Evolutionary conservation across 345 rosid species (phyloP), one percentile per base, ranked within the genome.

Genomic region (Nephelium lappaceum): DNA sequence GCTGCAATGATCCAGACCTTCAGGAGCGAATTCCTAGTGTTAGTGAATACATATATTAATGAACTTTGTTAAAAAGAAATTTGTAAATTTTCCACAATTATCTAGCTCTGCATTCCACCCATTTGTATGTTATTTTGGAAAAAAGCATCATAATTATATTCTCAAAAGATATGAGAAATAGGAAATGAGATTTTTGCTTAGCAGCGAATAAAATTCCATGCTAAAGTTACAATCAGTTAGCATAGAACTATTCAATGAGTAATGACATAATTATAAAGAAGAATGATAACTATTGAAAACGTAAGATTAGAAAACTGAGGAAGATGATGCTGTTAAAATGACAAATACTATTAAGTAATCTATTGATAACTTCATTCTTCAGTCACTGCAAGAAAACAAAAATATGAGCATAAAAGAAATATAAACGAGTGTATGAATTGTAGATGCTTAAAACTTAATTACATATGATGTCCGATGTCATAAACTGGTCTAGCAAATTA

Each of bases 1-100:
- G 61, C 21, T 82, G 82, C 87, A 80, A 81, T 91, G 92, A 82
- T 86, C 92, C 84, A 93, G 80, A 67, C 91, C 99, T 91, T 83
- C 83, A 86, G 83, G 69, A 87, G 71, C 80, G 85, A 74, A 81
- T 31, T 51, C 62, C 73, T 69, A 51, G 19, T 51, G 78, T 87
- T 78, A 87, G 81, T 41, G 51, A 27, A 76, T 8, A 78, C 6
- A 16, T 31, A 19, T 23, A 60, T 1, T 14, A 39, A 77, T 39
- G 76, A 62, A 77, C 36, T 60, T 61, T 65, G 68, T n/a, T 63
- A 16, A 19, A 18, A 57, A 73, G 15, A 49, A 70, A 80, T 58
- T 24, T 55, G 15, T 73, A 55, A 68, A 53, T 5, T 16, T 51
- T 21, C 45, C 70, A 49, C 24, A 36, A 65, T 15, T 19, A 66